Evolutionary conservation across 176 grass and related monocot genomes (phyloP).

Genomic region (Miscanthus lutarioriparius): DNA sequence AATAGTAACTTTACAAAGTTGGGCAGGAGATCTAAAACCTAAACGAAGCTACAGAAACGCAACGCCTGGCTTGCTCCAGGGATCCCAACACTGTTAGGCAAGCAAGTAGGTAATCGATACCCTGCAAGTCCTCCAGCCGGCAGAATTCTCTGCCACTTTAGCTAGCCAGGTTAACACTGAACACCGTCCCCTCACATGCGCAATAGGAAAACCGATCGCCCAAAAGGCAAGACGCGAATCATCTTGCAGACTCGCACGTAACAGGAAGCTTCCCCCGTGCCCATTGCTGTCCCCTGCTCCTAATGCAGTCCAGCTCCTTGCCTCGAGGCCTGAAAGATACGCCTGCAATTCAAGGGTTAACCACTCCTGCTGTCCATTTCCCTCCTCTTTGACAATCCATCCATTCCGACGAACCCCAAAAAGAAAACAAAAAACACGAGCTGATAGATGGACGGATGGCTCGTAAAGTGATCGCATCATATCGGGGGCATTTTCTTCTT

Average conservation of each 20-base stretch:
- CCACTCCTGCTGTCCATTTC: constrained; percentile 42
- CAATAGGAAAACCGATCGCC: neutral
- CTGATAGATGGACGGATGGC: constrained; percentile 9
- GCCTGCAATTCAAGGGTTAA: constrained; percentile 10
- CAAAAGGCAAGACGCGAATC: constrained; percentile 22
- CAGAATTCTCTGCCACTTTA: constrained; percentile 11
- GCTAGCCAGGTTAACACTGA: neutral
- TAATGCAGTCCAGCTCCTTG: constrained; percentile 56
- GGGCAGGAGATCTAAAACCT: neutral
- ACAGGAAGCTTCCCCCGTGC: constrained; percentile 46
- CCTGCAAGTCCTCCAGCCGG: constrained; percentile 10
- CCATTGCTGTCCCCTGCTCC: constrained; percentile 39
- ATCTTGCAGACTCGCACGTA: neutral
- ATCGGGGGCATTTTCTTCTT: neutral
- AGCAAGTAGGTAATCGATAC: constrained; percentile 15
- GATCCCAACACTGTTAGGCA: constrained; percentile 49
- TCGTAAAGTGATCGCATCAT: constrained; percentile 25
- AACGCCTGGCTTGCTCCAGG: constrained; percentile 28
- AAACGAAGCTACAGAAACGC: constrained; percentile 1
- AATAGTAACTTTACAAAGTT: neutral
- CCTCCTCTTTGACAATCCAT: constrained; percentile 40
- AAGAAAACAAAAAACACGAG: neutral
- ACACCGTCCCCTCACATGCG: constrained; percentile 21
- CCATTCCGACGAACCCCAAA: constrained; percentile 9
- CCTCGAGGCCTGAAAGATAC: constrained; percentile 44